phyloP scores from a whole-genome alignment of 2,329 filamentous ascomycete species.

The Ceratocystis ficicola region DNA sequence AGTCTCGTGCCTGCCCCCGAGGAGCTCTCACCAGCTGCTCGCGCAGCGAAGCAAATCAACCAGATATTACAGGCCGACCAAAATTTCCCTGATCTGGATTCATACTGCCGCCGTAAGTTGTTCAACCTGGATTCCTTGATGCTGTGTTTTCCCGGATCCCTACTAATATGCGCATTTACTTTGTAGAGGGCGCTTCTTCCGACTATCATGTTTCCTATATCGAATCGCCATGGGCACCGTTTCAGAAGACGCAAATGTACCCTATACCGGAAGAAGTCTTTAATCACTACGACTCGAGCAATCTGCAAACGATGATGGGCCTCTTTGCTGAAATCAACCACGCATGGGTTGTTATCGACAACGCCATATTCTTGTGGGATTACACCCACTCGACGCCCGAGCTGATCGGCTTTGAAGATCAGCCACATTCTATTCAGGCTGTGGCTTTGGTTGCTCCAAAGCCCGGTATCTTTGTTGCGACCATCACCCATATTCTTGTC shows the following conservation, averaged over 20 bases:
- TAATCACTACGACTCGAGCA: slow-evolving; percentile 77
- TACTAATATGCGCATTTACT: slow-evolving; percentile 27
- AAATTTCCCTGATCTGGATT: slow-evolving; percentile 78
- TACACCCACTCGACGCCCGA: slow-evolving; percentile 88
- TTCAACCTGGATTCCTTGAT: neutral
- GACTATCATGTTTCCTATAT: slow-evolving; percentile 70
- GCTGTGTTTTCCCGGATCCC: neutral
- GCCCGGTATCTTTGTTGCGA: slow-evolving; percentile 70
- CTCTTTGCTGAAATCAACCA: slow-evolving; percentile 90
- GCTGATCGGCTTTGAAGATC: slow-evolving; percentile 83
- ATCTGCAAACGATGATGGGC: slow-evolving; percentile 86
- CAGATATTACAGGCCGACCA: slow-evolving; percentile 62
- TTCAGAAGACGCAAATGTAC: slow-evolving; percentile 75
- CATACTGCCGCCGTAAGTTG: slow-evolving; percentile 71
- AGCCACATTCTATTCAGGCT: slow-evolving; percentile 76
- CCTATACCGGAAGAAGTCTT: slow-evolving; percentile 86
- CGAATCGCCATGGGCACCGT: slow-evolving; percentile 69
- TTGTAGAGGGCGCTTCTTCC: slow-evolving; percentile 69
- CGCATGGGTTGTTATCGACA: slow-evolving; percentile 92
- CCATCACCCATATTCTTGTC: slow-evolving; percentile 78
- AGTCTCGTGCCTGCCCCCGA: slow-evolving; percentile 26
- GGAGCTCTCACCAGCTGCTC: slow-evolving; percentile 55
- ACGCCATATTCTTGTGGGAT: slow-evolving; percentile 93
- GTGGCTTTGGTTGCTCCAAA: slow-evolving; percentile 79
- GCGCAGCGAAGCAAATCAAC: slow-evolving; percentile 75